phyloP scores from a whole-genome alignment of 345 rosid species.

The Ailanthus altissimus region DNA sequence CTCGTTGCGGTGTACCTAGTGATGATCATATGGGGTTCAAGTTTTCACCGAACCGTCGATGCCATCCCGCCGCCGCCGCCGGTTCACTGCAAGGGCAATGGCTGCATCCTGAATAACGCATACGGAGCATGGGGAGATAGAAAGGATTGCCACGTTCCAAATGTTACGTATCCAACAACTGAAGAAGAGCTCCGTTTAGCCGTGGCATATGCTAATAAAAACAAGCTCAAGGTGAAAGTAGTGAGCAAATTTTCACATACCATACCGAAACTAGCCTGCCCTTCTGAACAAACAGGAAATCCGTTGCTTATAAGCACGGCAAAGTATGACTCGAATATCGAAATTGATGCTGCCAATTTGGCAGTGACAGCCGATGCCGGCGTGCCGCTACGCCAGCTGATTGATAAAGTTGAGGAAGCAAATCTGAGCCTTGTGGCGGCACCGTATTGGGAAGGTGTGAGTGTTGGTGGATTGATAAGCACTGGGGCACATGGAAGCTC shows the following conservation, averaged over 20 bases:
- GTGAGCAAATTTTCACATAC: constrained; percentile 78
- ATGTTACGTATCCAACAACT: constrained; percentile 57
- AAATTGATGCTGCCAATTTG: constrained; percentile 46
- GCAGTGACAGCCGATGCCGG: constrained; percentile 74
- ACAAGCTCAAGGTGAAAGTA: constrained; percentile 63
- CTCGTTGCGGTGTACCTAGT: background rate
- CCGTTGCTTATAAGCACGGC: constrained; percentile 71
- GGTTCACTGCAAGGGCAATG: constrained; percentile 48
- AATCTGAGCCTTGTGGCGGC: constrained; percentile 74
- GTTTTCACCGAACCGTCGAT: background rate
- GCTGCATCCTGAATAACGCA: constrained; percentile 65
- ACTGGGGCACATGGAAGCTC: constrained; percentile 98
- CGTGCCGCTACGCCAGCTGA: constrained; percentile 57
- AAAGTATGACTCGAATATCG: constrained; percentile 45
- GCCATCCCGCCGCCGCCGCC: constrained; percentile 64
- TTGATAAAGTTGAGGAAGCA: constrained; percentile 61
- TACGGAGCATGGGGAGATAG: constrained; percentile 86
- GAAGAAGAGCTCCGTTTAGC: constrained; percentile 66
- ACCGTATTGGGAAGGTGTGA: constrained; percentile 95
- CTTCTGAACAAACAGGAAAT: constrained; percentile 26
- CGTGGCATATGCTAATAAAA: constrained; percentile 56
- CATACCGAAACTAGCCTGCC: constrained; percentile 85
- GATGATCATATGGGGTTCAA: constrained; percentile 8
- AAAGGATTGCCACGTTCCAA: constrained; percentile 48
- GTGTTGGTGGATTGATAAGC: constrained; percentile 76